phyloP scores from a whole-genome alignment of 257 asterid species.

The Handroanthus guayacan region DNA sequence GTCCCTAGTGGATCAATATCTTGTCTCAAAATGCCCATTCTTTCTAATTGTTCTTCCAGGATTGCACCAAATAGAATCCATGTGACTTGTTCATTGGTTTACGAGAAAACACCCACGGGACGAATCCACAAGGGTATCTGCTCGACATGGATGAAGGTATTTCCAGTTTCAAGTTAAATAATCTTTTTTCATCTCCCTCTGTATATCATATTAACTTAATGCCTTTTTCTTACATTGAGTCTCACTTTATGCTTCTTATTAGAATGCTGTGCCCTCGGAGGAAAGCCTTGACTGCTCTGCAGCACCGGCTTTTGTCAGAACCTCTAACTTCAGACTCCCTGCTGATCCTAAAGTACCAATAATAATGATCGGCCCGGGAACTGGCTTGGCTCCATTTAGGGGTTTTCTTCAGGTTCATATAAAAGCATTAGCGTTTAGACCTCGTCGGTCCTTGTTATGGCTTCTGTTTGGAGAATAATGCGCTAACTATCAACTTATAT shows the following conservation, averaged over 20 bases:
- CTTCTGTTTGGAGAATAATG: constrained; percentile 4
- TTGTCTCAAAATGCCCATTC: constrained; percentile 20
- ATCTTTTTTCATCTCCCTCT: too few relatives aligned
- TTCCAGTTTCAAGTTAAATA: constrained; percentile 26
- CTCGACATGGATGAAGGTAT: constrained; percentile 99
- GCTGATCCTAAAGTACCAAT: constrained; percentile 81
- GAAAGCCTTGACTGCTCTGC: constrained; percentile 76
- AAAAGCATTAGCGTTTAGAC: neutral
- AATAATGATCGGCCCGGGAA: constrained; percentile 97
- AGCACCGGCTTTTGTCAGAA: constrained; percentile 85
- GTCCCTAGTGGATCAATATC: neutral
- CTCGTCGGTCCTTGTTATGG: neutral
- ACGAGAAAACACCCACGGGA: constrained; percentile 89
- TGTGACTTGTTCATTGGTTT: constrained; percentile 91
- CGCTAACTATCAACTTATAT: constrained; percentile 18
- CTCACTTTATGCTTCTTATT: constrained; percentile 35
- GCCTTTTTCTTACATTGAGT: neutral
- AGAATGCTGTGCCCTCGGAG: constrained; percentile 84
- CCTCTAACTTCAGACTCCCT: constrained; percentile 93
- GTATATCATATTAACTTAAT: too few relatives aligned
- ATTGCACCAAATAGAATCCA: constrained; percentile 79
- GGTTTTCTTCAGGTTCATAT: constrained; percentile 94
- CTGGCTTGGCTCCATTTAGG: constrained; percentile 98
- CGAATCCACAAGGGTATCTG: constrained; percentile 94
- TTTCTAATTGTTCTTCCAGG: constrained; percentile 51